These are phyloP conservation scores for Aspergillus clavatus DNA, from an alignment of 2,329 filamentous ascomycete genomes.

Conservation along the genomic window DNA sequence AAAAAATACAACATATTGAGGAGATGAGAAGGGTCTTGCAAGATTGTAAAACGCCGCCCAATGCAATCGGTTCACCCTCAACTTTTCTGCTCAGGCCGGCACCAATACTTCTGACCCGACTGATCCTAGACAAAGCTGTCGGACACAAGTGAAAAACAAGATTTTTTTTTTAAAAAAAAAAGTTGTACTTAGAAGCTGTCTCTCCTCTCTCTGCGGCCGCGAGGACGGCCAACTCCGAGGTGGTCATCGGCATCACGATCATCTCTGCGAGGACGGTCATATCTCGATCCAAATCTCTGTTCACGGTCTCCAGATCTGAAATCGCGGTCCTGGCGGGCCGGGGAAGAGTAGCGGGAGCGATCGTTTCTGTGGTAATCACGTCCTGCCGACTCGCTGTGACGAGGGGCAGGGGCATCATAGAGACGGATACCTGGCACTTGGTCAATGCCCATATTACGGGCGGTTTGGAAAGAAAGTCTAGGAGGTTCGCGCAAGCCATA, in stretches of 20 bases:
- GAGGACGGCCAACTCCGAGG: not conserved
- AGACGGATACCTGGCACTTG: slow-evolving; percentile 23
- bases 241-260: not conserved
- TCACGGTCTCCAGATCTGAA: not conserved
- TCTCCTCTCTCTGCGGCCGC: not conserved
- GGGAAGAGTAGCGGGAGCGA: not conserved
- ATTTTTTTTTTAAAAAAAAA: not conserved
- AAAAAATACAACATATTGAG: not conserved
- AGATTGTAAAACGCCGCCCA: slow-evolving; percentile 21
- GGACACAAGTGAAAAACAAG: too few species aligned
- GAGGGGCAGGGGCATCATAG: slow-evolving; percentile 1
- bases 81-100: too few species aligned
- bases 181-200: not conserved
- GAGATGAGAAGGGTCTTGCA: not conserved
- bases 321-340: not conserved
- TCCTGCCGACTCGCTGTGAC: not conserved
- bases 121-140: not conserved
- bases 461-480: slow-evolving; percentile 16
- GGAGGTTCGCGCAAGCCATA: slow-evolving; percentile 44
- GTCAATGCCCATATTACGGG: slow-evolving; percentile 27
- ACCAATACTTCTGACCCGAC: not conserved
- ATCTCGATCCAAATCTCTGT: not conserved
- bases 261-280: not conserved
- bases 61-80: slow-evolving; percentile 15
- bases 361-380: not conserved